A percentile compares a stretch with the other conserved stretches of the same genome.
phyloP scores from a whole-genome alignment of 352 stramenopile genomes.

The Phytophthora sojae region DNA sequence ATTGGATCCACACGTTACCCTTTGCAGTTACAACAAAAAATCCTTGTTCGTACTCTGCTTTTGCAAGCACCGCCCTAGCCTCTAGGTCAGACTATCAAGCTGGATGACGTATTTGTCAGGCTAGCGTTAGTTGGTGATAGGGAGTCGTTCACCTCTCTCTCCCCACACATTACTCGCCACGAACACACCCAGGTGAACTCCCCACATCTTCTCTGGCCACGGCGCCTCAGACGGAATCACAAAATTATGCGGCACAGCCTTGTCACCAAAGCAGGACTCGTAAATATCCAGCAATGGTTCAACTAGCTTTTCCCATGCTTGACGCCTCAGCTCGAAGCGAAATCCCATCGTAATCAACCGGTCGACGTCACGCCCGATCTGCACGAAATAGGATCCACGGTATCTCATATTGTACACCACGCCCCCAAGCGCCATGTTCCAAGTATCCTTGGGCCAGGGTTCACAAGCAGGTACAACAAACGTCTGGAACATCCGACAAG shows the following conservation, averaged over 20 bases:
- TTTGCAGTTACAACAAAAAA: no score
- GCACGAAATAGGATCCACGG: constrained; percentile 39
- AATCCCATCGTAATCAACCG: constrained; percentile 32
- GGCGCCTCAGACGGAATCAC: constrained; percentile 65
- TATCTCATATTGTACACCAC: constrained; percentile 23
- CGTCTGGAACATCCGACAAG: constrained; percentile 26
- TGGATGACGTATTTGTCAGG: neutral
- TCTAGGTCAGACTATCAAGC: no score
- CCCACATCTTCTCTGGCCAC: constrained; percentile 84
- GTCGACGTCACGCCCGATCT: constrained; percentile 30
- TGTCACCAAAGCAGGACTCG: no score
- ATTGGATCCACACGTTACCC: no score
- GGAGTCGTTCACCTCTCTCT: no score
- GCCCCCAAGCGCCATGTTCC: constrained; percentile 35
- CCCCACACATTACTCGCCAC: neutral
- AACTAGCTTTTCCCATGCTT: constrained; percentile 25
- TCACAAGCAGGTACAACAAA: constrained; percentile 49
- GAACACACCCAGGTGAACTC: constrained; percentile 13
- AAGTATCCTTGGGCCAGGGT: constrained; percentile 42
- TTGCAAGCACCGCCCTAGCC: no score
- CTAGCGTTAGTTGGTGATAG: no score
- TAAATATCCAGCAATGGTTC: constrained; percentile 13
- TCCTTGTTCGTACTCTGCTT: no score
- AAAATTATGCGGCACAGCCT: constrained; percentile 52
- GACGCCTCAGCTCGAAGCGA: constrained; percentile 15